Base-by-base conservation (phyloP, 805 yeast species). In the Saccharomycopsis fermentans region DNA sequence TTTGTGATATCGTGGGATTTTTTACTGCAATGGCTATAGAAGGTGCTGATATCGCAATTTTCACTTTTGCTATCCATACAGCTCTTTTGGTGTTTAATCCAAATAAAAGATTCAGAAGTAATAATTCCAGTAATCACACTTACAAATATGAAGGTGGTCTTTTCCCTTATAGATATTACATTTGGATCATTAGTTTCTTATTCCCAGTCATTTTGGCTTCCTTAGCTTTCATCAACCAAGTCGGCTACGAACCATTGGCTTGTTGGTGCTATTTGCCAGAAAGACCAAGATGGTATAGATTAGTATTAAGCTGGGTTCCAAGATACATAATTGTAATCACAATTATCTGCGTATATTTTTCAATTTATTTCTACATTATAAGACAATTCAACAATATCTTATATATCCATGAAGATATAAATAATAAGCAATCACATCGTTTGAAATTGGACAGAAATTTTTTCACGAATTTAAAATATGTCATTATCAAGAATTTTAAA, bases 1-100 rank as follows among this genome's bases (percentile, higher is more conserved):
- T 86, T 66, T 81, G 84, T 65, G 81, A 83, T 66, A 80, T 82
- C 4, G 77, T 86, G 37, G 96, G 96, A 1, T 90, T 87, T 75
- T 83, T 88, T 70, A 86, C 96, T 1, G 87, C 91, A 2, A 76
- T 83, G 43, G 78, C 89, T 24, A 85, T 87, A 14, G 95, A 88
- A 70, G 96, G 96, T 21, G 90, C 91, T 1, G 97, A 90, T 70
- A 67, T 89, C 37, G 90, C 94, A 17, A 90, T 90, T 56, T 73
- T 89, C 35, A 78, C 85, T 37, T 86, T 90, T 71, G 96, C 97
- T 1, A 71, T 90, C 16, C 96, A 90, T 70, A 86, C 92, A 9
- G 88, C 82, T 29, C 67, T 90, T 50, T 72, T 89, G 34, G 85
- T 90, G 4, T 87, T 88, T 69, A 73, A 75, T 60, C 89, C 92